phyloP scores from a whole-genome alignment of 352 stramenopile genomes.

The Phytophthora capsici region DNA sequence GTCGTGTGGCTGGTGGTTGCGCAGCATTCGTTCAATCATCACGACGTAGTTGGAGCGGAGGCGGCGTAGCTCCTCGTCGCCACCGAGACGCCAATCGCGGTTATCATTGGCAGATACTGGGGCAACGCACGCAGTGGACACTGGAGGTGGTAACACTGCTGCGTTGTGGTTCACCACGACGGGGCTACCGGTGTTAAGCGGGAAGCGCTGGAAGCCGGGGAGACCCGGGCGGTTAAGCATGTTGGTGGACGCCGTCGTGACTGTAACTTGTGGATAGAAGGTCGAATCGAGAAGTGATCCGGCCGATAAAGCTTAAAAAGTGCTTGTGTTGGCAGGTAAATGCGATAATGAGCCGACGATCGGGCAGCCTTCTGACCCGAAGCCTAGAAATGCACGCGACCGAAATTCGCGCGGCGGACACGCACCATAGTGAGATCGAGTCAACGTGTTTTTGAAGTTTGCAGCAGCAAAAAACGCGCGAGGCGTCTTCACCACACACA shows the following conservation, averaged over 20 bases:
- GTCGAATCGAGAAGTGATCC: slow-evolving; percentile 26
- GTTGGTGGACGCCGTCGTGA: slow-evolving; percentile 38
- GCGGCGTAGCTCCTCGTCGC: slow-evolving; percentile 53
- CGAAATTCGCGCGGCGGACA: slow-evolving; percentile 10
- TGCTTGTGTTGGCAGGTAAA: slow-evolving; percentile 8
- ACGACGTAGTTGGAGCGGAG: slow-evolving; percentile 56
- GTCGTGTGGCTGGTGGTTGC: slow-evolving; percentile 64
- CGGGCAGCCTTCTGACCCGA: neutral
- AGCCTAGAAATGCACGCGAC: slow-evolving; percentile 7
- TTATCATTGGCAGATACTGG: neutral
- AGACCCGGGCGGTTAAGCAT: slow-evolving; percentile 69
- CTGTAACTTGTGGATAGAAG: slow-evolving; percentile 5
- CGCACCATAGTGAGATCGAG: slow-evolving; percentile 15
- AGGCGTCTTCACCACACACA: slow-evolving; percentile 3
- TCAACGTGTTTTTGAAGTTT: slow-evolving; percentile 34
- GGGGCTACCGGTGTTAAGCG: slow-evolving; percentile 43
- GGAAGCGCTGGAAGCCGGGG: slow-evolving; percentile 61
- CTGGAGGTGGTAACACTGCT: slow-evolving; percentile 11
- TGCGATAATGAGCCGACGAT: slow-evolving; percentile 19
- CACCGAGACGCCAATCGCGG: slow-evolving; percentile 42
- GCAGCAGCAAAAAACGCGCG: slow-evolving; percentile 13
- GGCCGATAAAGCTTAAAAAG: slow-evolving; percentile 1
- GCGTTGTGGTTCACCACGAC: slow-evolving; percentile 15
- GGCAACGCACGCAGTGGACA: slow-evolving; percentile 11
- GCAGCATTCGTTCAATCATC: slow-evolving; percentile 67